A percentile compares a stretch with the other conserved stretches of the same genome.
Conservation (phyloP, 2,329 filamentous ascomycete species). For the Amphichorda felina region DNA sequence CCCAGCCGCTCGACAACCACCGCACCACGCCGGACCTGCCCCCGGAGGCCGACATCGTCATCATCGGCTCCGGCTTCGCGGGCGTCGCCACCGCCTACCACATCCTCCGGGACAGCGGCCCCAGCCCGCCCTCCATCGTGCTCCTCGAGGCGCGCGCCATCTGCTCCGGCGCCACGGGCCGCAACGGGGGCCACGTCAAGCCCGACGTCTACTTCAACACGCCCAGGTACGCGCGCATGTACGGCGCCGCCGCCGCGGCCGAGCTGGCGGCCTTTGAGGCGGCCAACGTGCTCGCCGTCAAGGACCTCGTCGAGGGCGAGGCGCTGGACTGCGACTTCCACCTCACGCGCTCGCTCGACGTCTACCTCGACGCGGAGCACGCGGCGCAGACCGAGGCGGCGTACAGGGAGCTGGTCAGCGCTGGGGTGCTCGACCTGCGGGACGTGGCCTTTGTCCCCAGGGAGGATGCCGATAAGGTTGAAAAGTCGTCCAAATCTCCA, state of each 20-base stretch:
- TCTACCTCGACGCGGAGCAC: slow-evolving; percentile 16
- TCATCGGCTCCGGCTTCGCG: slow-evolving; percentile 8
- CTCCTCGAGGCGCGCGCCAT: slow-evolving; percentile 21
- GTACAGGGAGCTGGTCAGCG: slow-evolving; percentile 17
- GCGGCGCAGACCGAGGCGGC: slow-evolving; percentile 12
- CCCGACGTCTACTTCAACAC: slow-evolving; percentile 9
- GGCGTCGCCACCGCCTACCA: slow-evolving; percentile 8
- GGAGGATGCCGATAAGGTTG: slow-evolving; percentile 13
- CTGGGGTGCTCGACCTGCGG: slow-evolving; percentile 9
- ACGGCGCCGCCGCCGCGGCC: slow-evolving; percentile 9
- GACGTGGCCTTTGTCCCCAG: slow-evolving; percentile 15
- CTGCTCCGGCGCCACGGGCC: slow-evolving; percentile 24
- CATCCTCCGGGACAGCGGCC: slow-evolving; percentile 5
- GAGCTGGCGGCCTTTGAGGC: slow-evolving; percentile 12
- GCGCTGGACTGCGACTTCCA: slow-evolving; percentile 30
- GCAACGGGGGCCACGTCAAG: slow-evolving; percentile 18
- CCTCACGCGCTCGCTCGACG: slow-evolving; percentile 24
- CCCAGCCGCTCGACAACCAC: slow-evolving; percentile 8
- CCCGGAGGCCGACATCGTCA: slow-evolving; percentile 2
- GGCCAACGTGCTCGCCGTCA: slow-evolving; percentile 13
- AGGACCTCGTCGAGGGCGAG: slow-evolving; percentile 22
- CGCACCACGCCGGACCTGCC: slow-evolving; percentile 7
- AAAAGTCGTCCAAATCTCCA: no score
- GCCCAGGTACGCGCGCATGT: slow-evolving; percentile 6
- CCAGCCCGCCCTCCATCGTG: slow-evolving; percentile 9